Conservation (phyloP, 306 rosid species). For the Amphicarpaea edgeworthii region DNA sequence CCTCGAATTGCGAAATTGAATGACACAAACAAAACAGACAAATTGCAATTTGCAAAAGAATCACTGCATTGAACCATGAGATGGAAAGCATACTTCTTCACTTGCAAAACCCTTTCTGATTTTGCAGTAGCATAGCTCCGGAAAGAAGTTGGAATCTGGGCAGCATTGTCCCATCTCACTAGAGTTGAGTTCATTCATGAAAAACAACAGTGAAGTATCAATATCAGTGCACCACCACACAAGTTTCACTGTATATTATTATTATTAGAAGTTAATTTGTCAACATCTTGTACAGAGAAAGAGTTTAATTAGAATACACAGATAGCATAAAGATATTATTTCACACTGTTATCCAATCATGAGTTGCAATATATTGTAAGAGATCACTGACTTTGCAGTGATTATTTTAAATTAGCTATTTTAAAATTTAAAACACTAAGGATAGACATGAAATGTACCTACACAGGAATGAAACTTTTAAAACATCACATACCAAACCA, state of each 20-base stretch:
- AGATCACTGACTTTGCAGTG: too few species aligned
- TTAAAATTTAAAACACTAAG: too few species aligned
- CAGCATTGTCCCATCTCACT: constrained; percentile 58
- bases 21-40: background rate
- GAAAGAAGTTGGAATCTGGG: constrained; percentile 46
- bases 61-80: background rate
- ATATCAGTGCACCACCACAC: constrained; percentile 21
- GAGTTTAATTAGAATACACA: too few species aligned
- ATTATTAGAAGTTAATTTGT: background rate
- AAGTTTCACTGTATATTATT: background rate
- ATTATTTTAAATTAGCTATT: too few species aligned
- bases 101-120: constrained; percentile 57
- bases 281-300: background rate
- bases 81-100: constrained; percentile 64
- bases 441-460: too few species aligned
- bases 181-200: constrained; percentile 18
- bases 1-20: too few species aligned
- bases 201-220: constrained; percentile 26
- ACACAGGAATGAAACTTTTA: too few species aligned
- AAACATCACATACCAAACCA: too few species aligned
- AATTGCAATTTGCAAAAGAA: background rate
- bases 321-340: too few species aligned
- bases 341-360: too few species aligned
- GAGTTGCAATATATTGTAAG: too few species aligned
- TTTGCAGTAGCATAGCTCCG: constrained; percentile 65